phyloP scores from a whole-genome alignment of 2,329 filamentous ascomycete genomes.

The Periconia sp. region DNA sequence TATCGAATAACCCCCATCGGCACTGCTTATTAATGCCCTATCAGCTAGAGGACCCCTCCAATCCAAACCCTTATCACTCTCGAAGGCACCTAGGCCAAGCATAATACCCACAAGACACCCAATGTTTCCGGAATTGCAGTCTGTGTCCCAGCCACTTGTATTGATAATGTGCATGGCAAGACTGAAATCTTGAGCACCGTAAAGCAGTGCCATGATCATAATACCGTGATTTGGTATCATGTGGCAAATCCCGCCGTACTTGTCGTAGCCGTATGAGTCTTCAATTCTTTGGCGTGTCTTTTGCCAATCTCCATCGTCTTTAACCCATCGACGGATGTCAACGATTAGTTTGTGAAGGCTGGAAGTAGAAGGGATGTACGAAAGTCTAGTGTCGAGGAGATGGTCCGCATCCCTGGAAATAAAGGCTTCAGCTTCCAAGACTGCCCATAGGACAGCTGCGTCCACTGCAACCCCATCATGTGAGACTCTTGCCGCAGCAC shows the following conservation, averaged over 20 bases:
- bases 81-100: slow-evolving; percentile 37
- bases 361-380: slow-evolving; percentile 34
- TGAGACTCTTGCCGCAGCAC: slow-evolving; percentile 43
- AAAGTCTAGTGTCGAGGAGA: slow-evolving; percentile 40
- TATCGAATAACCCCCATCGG: slow-evolving; percentile 46
- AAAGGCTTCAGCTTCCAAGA: slow-evolving; percentile 50
- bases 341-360: slow-evolving; percentile 32
- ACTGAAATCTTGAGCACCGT: slow-evolving; percentile 10
- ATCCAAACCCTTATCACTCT: slow-evolving; percentile 27
- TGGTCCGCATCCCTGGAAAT: slow-evolving; percentile 38
- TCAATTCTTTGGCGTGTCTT: slow-evolving; percentile 45
- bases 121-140: slow-evolving; percentile 49
- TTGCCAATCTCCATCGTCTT: slow-evolving; percentile 37
- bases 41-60: slow-evolving; percentile 47
- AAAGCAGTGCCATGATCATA: slow-evolving; percentile 12
- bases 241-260: slow-evolving; percentile 13
- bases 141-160: slow-evolving; percentile 43
- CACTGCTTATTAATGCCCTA: slow-evolving; percentile 44
- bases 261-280: slow-evolving; percentile 11
- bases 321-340: slow-evolving; percentile 39
- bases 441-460: slow-evolving; percentile 48
- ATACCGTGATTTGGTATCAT: slow-evolving; percentile 14
- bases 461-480: slow-evolving; percentile 49
- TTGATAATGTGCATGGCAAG: slow-evolving; percentile 15
- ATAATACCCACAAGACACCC: slow-evolving; percentile 47